Percentiles rank a stretch among this genome's conserved stretches.
Conservation (phyloP, 2,329 filamentous ascomycete genomes). For the Camillea tinctor region DNA sequence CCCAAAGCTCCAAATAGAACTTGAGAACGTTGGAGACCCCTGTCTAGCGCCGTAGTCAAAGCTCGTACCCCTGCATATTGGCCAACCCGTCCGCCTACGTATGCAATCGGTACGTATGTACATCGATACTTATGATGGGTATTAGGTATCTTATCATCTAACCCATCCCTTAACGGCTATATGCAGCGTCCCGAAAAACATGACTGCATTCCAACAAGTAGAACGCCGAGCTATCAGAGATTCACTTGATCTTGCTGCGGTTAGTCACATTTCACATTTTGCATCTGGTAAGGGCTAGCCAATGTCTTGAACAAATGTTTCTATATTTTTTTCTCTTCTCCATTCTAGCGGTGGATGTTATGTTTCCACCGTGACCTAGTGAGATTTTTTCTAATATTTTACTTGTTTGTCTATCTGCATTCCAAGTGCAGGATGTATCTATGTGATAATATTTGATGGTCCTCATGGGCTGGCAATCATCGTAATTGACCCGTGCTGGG, state of each 20-base stretch:
- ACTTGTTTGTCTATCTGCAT: conserved; percentile 5
- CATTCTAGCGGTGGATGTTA: neutral
- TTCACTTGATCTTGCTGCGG: neutral
- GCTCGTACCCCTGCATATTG: conserved; percentile 21
- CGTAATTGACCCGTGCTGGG: neutral
- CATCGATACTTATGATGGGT: too few species aligned
- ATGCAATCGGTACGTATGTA: neutral
- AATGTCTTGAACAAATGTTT: conserved; percentile 3
- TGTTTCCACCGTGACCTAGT: conserved; percentile 5
- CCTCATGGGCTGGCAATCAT: conserved; percentile 15
- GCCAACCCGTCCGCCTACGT: conserved; percentile 2
- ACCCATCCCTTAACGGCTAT: neutral
- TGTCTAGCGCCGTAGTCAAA: conserved; percentile 14
- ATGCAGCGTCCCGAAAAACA: neutral
- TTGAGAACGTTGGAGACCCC: conserved; percentile 18
- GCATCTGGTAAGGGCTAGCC: neutral
- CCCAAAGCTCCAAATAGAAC: conserved; percentile 11
- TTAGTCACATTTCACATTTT: neutral
- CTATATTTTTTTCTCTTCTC: conserved; percentile 17
- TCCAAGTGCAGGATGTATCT: neutral
- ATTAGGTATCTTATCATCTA: too few species aligned
- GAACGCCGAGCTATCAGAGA: neutral
- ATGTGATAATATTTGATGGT: conserved; percentile 5
- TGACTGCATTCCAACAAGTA: neutral
- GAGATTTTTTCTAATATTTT: conserved; percentile 11